Evolutionary conservation across 2,329 filamentous ascomycete genomes (phyloP), one percentile per base, ranked within the genome.

Genomic region (Venturia nashicola): DNA sequence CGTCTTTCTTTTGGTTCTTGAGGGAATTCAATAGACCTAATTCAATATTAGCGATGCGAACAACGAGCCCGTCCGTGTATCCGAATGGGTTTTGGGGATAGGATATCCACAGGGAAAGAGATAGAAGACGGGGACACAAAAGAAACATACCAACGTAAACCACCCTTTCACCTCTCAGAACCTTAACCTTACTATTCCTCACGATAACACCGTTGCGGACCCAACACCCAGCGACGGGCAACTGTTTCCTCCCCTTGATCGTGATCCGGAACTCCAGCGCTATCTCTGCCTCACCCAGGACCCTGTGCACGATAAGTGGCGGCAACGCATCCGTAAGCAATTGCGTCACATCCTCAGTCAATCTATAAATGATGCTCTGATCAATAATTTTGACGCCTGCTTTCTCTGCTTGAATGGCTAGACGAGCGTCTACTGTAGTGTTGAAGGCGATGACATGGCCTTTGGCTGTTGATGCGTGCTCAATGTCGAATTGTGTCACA

Each of bases 1-100:
- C 89, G 68, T 97, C 90, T 74, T 95, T 95, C 81, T 97, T 97
- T 74, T 89, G 85, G 71, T 95, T 89, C 78, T 94, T 97, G 65
- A 99, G 84, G 1, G 90, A 90, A 20, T 85, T 82, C 54, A 97
- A 83, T 42, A 61, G 82, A 82, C 68, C 92, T 93, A 96, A 65
- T 27, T 27, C 4, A 27, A 27, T 2, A 27, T 27, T 27, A 27
- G 27, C 27, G 27, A 27, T 27, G 27, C 2, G 27, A 27, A 27
- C 27, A 27, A 27, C 27, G 27, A 27, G 27, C 27, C 27, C 27
- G 27, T 27, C 27, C 27, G 27, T 27, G 27, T 27, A 27, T 27
- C 27, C 27, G 27, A 27, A 27, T 27, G 27, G 27, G 27, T 27
- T 27, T 27, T 27, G 27, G 27, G 27, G 27, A 27, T 27, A 27